Conservation (phyloP, 139 green algal genomes). For the Chlorella sp. region DNA sequence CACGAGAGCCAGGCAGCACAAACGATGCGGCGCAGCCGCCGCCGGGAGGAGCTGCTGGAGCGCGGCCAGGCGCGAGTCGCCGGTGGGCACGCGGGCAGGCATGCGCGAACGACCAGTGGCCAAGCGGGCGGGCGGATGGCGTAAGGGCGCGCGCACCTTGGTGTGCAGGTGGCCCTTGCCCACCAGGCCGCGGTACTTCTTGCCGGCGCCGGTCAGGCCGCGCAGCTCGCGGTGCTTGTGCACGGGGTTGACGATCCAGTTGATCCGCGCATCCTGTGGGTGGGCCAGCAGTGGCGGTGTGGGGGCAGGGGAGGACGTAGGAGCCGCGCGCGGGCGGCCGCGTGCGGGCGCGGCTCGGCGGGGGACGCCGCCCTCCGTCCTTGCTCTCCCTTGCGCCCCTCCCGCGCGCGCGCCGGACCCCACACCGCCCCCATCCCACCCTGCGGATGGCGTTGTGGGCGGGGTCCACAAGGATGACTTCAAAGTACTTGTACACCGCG, state of each 20-base stretch:
- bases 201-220: conserved; percentile 93
- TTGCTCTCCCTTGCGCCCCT: too few relatives aligned
- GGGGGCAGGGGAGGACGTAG: not conserved
- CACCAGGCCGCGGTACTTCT: conserved; percentile 91
- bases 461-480: conserved; percentile 98
- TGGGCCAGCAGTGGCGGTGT: not conserved
- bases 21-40: too few relatives aligned
- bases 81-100: too few relatives aligned
- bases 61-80: too few relatives aligned
- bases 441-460: conserved; percentile 93
- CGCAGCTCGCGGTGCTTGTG: conserved; percentile 99
- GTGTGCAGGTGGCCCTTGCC: conserved; percentile 86
- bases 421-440: conserved; percentile 41
- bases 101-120: too few relatives aligned
- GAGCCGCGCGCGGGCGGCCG: not conserved
- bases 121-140: too few relatives aligned
- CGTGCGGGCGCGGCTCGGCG: too few relatives aligned
- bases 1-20: too few relatives aligned
- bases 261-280: conserved; percentile 92
- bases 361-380: too few relatives aligned
- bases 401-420: not conserved
- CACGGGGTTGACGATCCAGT: conserved; percentile 97
- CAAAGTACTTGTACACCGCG: conserved; percentile 99
- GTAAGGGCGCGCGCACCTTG: too few relatives aligned
- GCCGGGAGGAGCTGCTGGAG: too few relatives aligned